Evolutionary conservation across 1,284 basidiomycete genomes (phyloP).

Genomic region (Cryptococcus sp.): DNA sequence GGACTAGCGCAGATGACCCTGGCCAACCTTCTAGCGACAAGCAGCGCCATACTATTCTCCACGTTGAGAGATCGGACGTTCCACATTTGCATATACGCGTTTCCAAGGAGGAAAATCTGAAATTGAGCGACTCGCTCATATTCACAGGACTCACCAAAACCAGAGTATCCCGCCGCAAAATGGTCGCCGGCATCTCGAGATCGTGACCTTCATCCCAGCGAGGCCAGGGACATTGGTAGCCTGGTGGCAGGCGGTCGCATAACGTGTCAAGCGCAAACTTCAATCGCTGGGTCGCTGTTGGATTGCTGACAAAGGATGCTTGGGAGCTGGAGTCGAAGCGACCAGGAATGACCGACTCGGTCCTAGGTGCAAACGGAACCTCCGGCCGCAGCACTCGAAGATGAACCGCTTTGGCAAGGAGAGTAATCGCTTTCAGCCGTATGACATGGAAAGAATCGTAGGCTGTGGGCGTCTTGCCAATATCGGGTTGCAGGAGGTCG

Average conservation of each 20-base stretch:
- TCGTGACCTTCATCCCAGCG: slow-evolving; percentile 13
- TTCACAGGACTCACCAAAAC: not conserved
- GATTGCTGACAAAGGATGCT: not conserved
- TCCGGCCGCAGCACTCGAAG: slow-evolving; percentile 26
- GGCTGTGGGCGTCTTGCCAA: not conserved
- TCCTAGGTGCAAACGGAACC: slow-evolving; percentile 4
- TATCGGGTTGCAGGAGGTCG: slow-evolving; percentile 14
- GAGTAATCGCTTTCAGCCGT: slow-evolving; percentile 29
- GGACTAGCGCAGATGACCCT: slow-evolving; percentile 34
- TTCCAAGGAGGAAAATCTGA: slow-evolving; percentile 25
- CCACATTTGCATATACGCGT: slow-evolving; percentile 35
- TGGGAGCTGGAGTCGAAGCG: not conserved
- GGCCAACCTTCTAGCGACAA: slow-evolving; percentile 33
- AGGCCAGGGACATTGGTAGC: slow-evolving; percentile 3
- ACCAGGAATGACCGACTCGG: not conserved
- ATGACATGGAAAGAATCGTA: slow-evolving; percentile 25
- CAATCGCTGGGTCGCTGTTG: not conserved
- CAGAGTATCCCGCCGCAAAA: not conserved
- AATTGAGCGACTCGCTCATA: slow-evolving; percentile 1
- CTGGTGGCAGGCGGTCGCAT: too few species aligned
- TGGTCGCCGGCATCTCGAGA: not conserved
- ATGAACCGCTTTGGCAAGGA: slow-evolving; percentile 20
- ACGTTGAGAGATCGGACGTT: slow-evolving; percentile 26
- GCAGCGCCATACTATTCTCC: slow-evolving; percentile 26
- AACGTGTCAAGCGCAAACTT: slow-evolving; percentile 4